Evolutionary conservation across 108 stramenopile species (phyloP).

Genomic region (Schizochytrium sp.): DNA sequence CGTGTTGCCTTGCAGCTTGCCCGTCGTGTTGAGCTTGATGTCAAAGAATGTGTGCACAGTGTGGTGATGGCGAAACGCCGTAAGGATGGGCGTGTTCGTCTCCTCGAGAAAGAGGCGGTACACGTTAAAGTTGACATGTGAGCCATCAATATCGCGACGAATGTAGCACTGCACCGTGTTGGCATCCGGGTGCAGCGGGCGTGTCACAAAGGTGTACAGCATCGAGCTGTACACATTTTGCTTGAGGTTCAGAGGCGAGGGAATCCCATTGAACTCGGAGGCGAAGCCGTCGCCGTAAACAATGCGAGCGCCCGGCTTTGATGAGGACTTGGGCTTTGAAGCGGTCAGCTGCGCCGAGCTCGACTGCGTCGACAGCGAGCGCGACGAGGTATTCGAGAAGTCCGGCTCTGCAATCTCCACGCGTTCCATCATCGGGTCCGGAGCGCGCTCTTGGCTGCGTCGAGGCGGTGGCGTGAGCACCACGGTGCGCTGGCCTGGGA

Average conservation of each 20-base stretch:
- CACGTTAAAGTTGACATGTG: not conserved
- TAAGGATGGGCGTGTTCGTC: not conserved
- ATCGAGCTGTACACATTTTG: not conserved
- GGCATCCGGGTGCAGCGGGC: slow-evolving; percentile 11
- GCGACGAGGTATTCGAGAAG: too few relatives aligned
- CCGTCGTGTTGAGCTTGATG: slow-evolving; percentile 5
- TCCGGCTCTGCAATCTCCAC: not conserved
- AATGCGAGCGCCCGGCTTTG: not conserved
- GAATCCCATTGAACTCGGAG: not conserved
- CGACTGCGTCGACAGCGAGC: too few relatives aligned
- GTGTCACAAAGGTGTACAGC: slow-evolving; percentile 15
- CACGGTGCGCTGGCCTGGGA: not conserved
- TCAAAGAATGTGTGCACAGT: not conserved
- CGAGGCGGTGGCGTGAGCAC: not conserved
- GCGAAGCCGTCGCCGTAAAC: not conserved
- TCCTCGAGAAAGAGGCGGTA: not conserved
- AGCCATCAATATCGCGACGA: slow-evolving; percentile 7
- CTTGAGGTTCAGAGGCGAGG: slow-evolving; percentile 3
- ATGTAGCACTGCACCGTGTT: not conserved
- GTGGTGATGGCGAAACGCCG: not conserved
- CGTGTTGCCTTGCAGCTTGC: not conserved
- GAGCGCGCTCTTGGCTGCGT: not conserved
- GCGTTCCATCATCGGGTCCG: not conserved
- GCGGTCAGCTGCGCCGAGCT: too few relatives aligned
- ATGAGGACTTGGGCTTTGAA: too few relatives aligned